Evolutionary conservation across 2,329 filamentous ascomycete genomes (phyloP).

Genomic region (Colletotrichum musae): DNA sequence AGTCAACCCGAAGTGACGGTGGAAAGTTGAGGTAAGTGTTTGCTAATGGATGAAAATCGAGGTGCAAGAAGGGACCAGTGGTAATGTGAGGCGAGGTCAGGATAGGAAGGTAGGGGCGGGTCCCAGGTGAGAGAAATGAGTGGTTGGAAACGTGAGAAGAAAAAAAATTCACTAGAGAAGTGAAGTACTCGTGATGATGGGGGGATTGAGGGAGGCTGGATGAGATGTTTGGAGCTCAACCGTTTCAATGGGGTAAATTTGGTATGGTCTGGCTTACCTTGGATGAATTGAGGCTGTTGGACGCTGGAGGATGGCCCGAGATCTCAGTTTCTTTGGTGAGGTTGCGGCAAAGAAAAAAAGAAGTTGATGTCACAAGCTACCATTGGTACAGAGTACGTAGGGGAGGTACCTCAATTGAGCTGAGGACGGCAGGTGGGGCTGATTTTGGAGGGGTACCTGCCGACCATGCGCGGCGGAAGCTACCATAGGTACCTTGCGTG

Average conservation of each 20-base stretch:
- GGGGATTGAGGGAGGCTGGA: not conserved
- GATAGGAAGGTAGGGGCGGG: conserved; percentile 26
- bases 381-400: too few relatives aligned
- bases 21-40: not conserved
- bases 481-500: too few relatives aligned
- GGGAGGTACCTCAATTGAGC: not conserved
- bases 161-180: not conserved
- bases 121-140: conserved; percentile 5
- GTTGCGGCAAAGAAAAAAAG: conserved; percentile 14
- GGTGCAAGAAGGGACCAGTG: conserved; percentile 1
- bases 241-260: not conserved
- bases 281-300: not conserved
- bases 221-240: not conserved
- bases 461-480: not conserved
- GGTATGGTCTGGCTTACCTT: not conserved
- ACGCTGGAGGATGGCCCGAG: not conserved
- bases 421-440: conserved; percentile 34
- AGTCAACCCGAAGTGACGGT: not conserved
- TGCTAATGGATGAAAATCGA: not conserved
- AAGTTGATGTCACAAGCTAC: conserved; percentile 32
- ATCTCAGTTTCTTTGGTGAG: not conserved
- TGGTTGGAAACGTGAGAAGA: conserved; percentile 16
- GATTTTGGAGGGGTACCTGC: conserved; percentile 15
- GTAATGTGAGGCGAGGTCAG: conserved; percentile 11
- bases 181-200: not conserved